phyloP scores from a whole-genome alignment of 495 filamentous ascomycete genomes.

The Aspergillus sparsus region DNA sequence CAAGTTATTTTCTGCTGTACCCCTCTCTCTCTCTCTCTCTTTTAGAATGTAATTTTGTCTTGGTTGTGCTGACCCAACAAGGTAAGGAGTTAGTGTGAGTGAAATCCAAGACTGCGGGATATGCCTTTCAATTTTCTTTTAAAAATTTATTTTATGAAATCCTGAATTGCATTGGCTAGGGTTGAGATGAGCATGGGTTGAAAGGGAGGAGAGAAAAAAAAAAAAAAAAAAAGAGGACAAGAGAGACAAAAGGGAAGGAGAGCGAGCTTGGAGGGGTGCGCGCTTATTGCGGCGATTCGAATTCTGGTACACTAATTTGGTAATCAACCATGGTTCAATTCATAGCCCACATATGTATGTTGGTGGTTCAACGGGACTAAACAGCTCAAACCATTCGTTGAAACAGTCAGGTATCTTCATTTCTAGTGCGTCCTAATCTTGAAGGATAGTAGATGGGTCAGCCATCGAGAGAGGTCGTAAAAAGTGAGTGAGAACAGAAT shows the following conservation, averaged over 20 bases:
- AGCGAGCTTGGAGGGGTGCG: not conserved
- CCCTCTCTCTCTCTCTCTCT: too few species aligned
- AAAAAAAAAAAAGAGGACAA: not conserved
- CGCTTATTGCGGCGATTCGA: slow-evolving; percentile 18
- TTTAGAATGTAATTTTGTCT: too few species aligned
- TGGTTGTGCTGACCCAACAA: too few species aligned
- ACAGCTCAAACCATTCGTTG: slow-evolving; percentile 8
- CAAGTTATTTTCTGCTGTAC: too few species aligned
- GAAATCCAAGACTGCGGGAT: too few species aligned
- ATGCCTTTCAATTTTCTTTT: too few species aligned
- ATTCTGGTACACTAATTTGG: slow-evolving; percentile 25
- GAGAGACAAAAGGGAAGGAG: not conserved
- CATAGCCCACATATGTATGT: slow-evolving; percentile 3
- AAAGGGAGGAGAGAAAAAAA: not conserved
- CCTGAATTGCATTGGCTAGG: too few species aligned
- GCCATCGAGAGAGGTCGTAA: not conserved
- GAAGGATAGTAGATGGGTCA: not conserved
- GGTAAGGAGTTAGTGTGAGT: too few species aligned
- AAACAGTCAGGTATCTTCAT: slow-evolving; percentile 13
- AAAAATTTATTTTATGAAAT: too few species aligned
- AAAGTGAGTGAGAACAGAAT: not conserved
- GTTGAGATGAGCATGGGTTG: not conserved
- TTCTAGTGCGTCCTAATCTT: slow-evolving; percentile 12
- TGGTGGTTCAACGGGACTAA: not conserved
- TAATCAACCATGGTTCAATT: slow-evolving; percentile 24